Evolutionary conservation across 2,329 filamentous ascomycete species (phyloP), one percentile per base, ranked within the genome.

Genomic region (Drechslerella coelobrocha): DNA sequence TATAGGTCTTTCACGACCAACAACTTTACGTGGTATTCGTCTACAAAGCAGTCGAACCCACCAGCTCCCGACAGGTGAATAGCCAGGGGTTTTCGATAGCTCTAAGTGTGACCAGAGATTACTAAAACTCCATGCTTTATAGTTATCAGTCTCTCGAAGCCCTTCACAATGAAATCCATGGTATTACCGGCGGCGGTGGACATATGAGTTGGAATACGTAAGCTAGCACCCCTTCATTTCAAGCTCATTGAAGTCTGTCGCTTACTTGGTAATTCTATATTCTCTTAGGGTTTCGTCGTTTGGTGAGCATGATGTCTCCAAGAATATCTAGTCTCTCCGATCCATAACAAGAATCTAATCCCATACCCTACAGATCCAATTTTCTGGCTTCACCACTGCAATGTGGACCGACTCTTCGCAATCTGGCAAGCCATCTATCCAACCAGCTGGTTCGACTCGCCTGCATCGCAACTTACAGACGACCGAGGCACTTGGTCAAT

Each of bases 131-230:
- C 78, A 47, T 45, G 5, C 7, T 26, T 6, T 77, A 79, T 17
- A 81, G 65, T 17, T 69, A 69, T 17, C 80, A 8, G 78, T 90
- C 87, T 9, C 78, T 89, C 31, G 87, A 89, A 76, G 83, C 84
- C 0, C 78, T 89, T 2, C 87, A 89, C 74, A 86, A 89, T 75
- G 82, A 83, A n/a, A 81, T 89, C 43, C 87, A 89, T 73, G 68
- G 68, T 8, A 57, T 74, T 24, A 59, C 73, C 26, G 75, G 76
- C 26, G 68, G 68, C 77, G 54, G 75, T 77, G n/a, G 77, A 75
- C 27, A 61, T 72, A 2, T 79, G 80, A 2, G 72, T 78, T 23
- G 82, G 80, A 63, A 79, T 83, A 43, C 82, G 84, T 72, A 77
- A 75, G 21, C 78, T 81, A 23, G 82, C 83, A 80, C 81, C 37